These are phyloP conservation scores for Betula pendula DNA, from an alignment of 306 rosid species.

Conservation along the genomic window DNA sequence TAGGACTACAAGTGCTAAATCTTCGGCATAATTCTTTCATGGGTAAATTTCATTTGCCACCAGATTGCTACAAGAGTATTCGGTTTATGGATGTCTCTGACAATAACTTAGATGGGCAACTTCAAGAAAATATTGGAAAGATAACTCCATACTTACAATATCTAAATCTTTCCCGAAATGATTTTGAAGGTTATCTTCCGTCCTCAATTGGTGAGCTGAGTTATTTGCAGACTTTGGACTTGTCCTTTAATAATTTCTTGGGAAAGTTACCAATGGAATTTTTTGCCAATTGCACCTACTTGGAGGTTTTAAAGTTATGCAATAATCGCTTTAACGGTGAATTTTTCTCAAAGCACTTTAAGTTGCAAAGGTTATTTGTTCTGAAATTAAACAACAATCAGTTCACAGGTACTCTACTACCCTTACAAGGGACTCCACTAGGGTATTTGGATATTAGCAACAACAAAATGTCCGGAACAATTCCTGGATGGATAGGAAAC, in stretches of 20 bases:
- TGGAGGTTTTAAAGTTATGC: not conserved
- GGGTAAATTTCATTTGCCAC: not conserved
- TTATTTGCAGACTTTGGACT: not conserved
- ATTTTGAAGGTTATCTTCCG: constrained; percentile 16
- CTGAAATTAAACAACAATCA: too few species aligned
- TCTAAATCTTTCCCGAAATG: not conserved
- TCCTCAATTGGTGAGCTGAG: not conserved
- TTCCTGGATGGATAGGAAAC: not conserved
- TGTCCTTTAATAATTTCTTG: constrained; percentile 8
- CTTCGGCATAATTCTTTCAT: not conserved
- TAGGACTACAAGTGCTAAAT: not conserved
- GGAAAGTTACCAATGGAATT: not conserved
- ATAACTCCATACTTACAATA: not conserved
- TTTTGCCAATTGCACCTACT: not conserved
- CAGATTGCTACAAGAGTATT: not conserved
- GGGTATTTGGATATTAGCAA: not conserved
- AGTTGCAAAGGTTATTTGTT: too few species aligned
- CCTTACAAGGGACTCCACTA: too few species aligned
- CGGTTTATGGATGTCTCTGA: not conserved
- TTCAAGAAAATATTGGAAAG: not conserved
- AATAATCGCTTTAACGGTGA: not conserved
- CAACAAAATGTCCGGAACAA: not conserved
- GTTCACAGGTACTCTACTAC: not conserved
- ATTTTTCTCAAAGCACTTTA: not conserved
- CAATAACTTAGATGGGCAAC: not conserved